Percentiles rank a stretch among this genome's conserved stretches.
Evolutionary conservation across 108 stramenopile species (phyloP).

Genomic region (Stephanodiscus triporus): DNA sequence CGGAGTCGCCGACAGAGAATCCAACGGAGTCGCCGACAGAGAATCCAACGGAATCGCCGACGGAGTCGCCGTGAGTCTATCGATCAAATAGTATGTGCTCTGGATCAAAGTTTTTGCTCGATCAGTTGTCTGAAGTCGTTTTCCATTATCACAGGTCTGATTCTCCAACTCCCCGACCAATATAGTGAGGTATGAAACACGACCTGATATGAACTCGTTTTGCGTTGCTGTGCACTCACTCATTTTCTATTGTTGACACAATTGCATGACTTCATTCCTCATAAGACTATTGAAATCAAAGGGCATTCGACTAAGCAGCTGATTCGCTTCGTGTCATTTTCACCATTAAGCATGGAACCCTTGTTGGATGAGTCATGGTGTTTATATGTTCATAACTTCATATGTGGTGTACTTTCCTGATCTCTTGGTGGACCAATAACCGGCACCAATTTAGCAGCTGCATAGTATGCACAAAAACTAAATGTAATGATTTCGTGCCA

Average conservation of each 20-base stretch:
- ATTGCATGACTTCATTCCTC: neutral
- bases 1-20: conserved; percentile 17
- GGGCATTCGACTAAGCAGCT: too few relatives aligned
- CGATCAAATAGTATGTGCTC: neutral
- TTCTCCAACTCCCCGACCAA: neutral
- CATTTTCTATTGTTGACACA: neutral
- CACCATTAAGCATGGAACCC: too few relatives aligned
- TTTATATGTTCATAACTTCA: too few relatives aligned
- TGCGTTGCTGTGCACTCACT: neutral
- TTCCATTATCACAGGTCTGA: neutral
- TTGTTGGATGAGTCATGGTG: too few relatives aligned
- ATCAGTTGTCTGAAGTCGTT: neutral
- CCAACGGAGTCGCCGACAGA: too few relatives aligned
- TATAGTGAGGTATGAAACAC: neutral
- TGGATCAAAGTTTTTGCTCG: neutral
- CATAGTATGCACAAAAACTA: too few relatives aligned
- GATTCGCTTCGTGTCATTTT: too few relatives aligned
- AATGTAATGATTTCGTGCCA: too few relatives aligned
- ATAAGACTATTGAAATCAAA: too few relatives aligned
- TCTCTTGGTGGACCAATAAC: too few relatives aligned
- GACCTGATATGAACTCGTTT: neutral
- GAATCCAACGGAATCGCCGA: neutral
- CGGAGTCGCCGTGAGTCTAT: neutral
- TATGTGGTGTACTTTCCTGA: too few relatives aligned
- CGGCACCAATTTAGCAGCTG: too few relatives aligned